A percentile compares a stretch with the other conserved stretches of the same genome.
These are phyloP conservation scores for Scytalidium lignicola DNA, from an alignment of 2,329 filamentous ascomycete genomes.

Conservation along the genomic window DNA sequence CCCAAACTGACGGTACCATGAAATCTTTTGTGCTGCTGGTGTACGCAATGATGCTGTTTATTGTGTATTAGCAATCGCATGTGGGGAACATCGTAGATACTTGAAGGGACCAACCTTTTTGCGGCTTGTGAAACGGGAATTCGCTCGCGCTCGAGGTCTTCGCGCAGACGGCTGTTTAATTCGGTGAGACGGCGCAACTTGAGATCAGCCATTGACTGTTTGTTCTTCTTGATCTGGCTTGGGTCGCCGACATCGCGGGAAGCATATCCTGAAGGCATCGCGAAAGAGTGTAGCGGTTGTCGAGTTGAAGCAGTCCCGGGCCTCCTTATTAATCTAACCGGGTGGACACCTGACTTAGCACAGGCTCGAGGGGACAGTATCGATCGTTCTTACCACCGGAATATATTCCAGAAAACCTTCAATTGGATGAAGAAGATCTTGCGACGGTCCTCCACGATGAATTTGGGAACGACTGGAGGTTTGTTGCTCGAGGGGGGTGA, in stretches of 20 bases:
- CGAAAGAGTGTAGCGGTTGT: conserved; percentile 6
- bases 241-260: conserved; percentile 63
- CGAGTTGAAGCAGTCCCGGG: conserved; percentile 6
- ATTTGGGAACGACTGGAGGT: background rate
- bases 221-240: conserved; percentile 79
- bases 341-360: background rate
- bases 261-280: conserved; percentile 60
- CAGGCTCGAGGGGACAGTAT: background rate
- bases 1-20: conserved; percentile 98
- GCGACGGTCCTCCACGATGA: background rate
- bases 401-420: background rate
- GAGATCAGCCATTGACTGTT: conserved; percentile 98
- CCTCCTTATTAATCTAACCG: background rate
- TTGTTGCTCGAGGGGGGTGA: background rate
- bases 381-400: background rate
- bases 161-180: conserved; percentile 90
- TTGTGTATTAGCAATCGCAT: conserved; percentile 5
- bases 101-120: conserved; percentile 58
- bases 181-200: conserved; percentile 95
- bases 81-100: conserved; percentile 6
- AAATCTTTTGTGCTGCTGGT: conserved; percentile 98
- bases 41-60: conserved; percentile 83
- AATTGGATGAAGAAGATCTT: background rate
- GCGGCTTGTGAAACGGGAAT: conserved; percentile 95
- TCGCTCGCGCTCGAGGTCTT: conserved; percentile 90